Base-by-base conservation (phyloP, 495 filamentous ascomycete species). In the Neohortaea acidophila region DNA sequence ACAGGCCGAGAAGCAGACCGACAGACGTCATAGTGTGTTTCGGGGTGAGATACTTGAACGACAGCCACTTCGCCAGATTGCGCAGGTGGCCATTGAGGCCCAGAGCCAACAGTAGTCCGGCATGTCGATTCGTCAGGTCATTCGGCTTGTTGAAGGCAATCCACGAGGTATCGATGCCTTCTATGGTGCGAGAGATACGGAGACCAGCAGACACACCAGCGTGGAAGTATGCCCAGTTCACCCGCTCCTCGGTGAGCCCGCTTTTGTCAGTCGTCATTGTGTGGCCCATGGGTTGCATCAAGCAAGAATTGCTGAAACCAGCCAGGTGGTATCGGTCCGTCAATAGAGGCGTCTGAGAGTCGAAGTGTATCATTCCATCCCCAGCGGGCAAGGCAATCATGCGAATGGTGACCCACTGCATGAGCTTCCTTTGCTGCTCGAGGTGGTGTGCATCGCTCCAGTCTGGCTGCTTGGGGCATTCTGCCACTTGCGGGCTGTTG, bases 1-100 rank as follows among this genome's bases (percentile, higher is more conserved):
- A 84, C 36, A 97, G 65, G 19, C 89, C 89, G 7, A 99, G 67
- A 29, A 99, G 69, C 14, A 99, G 67, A 8, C 91, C 89, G 43
- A 99, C 91, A 5, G 89, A 94, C 9, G 87, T 94, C 87, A 96
- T 96, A 25, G 85, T 86, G 58, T 97, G 89, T 53, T 97, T 97
- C 2, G 89, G 89, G 0, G 89, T 96, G 21, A 97, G 61, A 45
- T 97, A 97, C 60, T 93, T 96, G 72, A 94, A 97, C 29, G 86
- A 85, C 18, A 94, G 79, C 91, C 91, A 96, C 59, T 94, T 94
- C 8, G 91, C 91, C 13, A 99, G 67, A 7, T 70, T 77, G 55
- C 81, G 91, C 23, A 99, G 65, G 61, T 96, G 91, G 0, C 91
- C 91, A 55, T 93, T 94, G 32, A 99, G 66, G n/a, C 89, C 89